These are phyloP conservation scores for Blastobotrys peoriensis DNA, from an alignment of 805 yeast genomes.

Conservation along the genomic window DNA sequence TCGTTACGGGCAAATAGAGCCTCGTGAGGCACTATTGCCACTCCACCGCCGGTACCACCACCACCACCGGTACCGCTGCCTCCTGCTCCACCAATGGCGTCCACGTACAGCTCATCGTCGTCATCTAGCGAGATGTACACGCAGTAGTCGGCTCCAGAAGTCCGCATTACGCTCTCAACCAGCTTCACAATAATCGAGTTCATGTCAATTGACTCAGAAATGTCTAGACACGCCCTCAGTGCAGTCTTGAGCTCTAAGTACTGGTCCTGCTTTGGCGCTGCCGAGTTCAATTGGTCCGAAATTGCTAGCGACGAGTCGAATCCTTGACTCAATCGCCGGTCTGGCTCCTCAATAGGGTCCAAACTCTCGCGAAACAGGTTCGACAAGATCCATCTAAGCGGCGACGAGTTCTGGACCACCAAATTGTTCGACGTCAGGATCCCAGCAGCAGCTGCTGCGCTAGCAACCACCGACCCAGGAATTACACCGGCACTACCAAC, in stretches of 20 bases:
- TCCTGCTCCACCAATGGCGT: slow-evolving; percentile 24
- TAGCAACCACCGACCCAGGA: neutral
- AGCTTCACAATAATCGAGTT: slow-evolving; percentile 35
- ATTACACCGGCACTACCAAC: slow-evolving; percentile 15
- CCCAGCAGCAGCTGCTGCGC: neutral
- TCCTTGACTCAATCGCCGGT: neutral
- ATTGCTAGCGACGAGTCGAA: neutral
- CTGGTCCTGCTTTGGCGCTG: slow-evolving; percentile 2
- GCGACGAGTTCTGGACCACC: slow-evolving; percentile 21
- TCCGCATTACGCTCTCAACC: slow-evolving; percentile 35
- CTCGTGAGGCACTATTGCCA: slow-evolving; percentile 31
- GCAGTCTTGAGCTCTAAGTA: slow-evolving; percentile 31
- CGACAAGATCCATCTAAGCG: slow-evolving; percentile 28
- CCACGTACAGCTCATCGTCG: slow-evolving; percentile 27
- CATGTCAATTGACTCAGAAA: slow-evolving; percentile 41
- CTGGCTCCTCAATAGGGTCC: slow-evolving; percentile 1
- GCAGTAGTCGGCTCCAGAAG: slow-evolving; percentile 35
- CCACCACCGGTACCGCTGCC: too few relatives aligned
- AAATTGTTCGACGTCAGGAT: slow-evolving; percentile 8
- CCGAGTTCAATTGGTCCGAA: neutral
- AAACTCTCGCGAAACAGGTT: slow-evolving; percentile 25
- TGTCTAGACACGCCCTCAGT: slow-evolving; percentile 41
- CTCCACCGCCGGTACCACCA: slow-evolving; percentile 17
- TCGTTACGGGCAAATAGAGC: slow-evolving; percentile 37
- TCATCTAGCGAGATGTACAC: slow-evolving; percentile 30